A percentile compares a stretch with the other conserved stretches of the same genome.
phyloP scores from a whole-genome alignment of 2,329 filamentous ascomycete species.

The Paraphaeosphaeria minitans region DNA sequence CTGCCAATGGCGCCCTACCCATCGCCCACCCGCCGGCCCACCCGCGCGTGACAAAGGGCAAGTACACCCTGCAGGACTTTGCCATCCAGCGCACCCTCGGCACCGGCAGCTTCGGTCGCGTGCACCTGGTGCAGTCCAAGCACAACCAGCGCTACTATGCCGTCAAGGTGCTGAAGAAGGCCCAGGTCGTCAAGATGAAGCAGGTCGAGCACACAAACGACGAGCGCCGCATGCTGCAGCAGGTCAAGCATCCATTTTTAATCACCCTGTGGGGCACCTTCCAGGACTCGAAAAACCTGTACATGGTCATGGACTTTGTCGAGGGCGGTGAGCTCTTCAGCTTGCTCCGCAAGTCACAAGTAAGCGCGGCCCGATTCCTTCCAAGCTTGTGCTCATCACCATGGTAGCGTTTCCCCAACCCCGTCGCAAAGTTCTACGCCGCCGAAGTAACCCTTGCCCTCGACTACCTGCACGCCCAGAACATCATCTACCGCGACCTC shows the following conservation, averaged over 20 bases:
- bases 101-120: constrained; percentile 94
- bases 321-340: constrained; percentile 98
- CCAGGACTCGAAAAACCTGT: constrained; percentile 91
- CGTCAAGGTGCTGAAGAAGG: constrained; percentile 98
- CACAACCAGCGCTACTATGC: constrained; percentile 99
- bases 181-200: constrained; percentile 99
- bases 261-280: constrained; percentile 99
- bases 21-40: constrained; percentile 40
- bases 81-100: constrained; percentile 87
- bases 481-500: constrained; percentile 97
- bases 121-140: constrained; percentile 95
- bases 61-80: constrained; percentile 94
- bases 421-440: constrained; percentile 98
- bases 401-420: constrained; percentile 89
- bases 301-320: constrained; percentile 99
- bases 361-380: constrained; percentile 54
- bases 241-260: constrained; percentile 96
- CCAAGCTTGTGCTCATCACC: constrained; percentile 1
- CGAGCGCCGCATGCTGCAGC: constrained; percentile 91
- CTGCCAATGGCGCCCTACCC: constrained; percentile 47
- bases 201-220: constrained; percentile 99
- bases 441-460: constrained; percentile 95
- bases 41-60: constrained; percentile 83
- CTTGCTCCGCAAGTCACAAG: constrained; percentile 88
- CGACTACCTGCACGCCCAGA: constrained; percentile 90